phyloP scores from a whole-genome alignment of 169 alveolate genomes.

The Theileria equi region DNA sequence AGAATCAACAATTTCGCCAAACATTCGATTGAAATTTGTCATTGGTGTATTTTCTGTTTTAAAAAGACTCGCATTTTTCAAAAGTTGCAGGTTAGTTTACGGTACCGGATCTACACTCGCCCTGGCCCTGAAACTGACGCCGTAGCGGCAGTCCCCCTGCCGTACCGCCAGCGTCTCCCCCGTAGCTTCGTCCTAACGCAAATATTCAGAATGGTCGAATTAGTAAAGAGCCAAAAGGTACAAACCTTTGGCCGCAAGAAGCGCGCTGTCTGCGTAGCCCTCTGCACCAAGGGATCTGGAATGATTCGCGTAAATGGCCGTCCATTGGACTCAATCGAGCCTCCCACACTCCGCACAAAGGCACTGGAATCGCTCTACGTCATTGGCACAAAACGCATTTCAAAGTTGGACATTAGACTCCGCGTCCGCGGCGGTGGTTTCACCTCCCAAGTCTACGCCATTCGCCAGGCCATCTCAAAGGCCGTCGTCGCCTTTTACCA shows the following conservation, averaged over 20 bases:
- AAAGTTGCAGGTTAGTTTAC: too few relatives aligned
- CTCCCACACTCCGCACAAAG: slow-evolving; percentile 91
- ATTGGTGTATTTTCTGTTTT: too few relatives aligned
- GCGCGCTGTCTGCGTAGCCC: slow-evolving; percentile 98
- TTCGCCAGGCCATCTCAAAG: slow-evolving; percentile 97
- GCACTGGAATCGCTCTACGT: slow-evolving; percentile 96
- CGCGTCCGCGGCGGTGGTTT: slow-evolving; percentile 99
- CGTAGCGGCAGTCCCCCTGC: too few relatives aligned
- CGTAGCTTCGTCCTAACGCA: too few relatives aligned
- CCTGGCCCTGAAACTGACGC: too few relatives aligned
- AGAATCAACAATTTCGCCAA: too few relatives aligned
- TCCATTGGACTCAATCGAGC: slow-evolving; percentile 93
- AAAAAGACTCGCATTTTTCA: too few relatives aligned
- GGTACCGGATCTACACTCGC: too few relatives aligned
- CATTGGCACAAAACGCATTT: slow-evolving; percentile 91
- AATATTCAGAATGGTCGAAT: too few relatives aligned
- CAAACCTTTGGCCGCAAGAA: slow-evolving; percentile 97
- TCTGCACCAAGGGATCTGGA: slow-evolving; percentile 91
- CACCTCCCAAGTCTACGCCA: slow-evolving; percentile 94
- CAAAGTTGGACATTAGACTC: slow-evolving; percentile 92
- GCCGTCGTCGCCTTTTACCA: slow-evolving; percentile 97
- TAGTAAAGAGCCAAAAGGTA: slow-evolving; percentile 75
- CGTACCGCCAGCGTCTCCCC: too few relatives aligned
- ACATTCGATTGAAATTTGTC: too few relatives aligned
- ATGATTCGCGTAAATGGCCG: slow-evolving; percentile 94